These are phyloP conservation scores for Melastoma malabathricum DNA, from an alignment of 345 rosid species.

Conservation along the genomic window DNA sequence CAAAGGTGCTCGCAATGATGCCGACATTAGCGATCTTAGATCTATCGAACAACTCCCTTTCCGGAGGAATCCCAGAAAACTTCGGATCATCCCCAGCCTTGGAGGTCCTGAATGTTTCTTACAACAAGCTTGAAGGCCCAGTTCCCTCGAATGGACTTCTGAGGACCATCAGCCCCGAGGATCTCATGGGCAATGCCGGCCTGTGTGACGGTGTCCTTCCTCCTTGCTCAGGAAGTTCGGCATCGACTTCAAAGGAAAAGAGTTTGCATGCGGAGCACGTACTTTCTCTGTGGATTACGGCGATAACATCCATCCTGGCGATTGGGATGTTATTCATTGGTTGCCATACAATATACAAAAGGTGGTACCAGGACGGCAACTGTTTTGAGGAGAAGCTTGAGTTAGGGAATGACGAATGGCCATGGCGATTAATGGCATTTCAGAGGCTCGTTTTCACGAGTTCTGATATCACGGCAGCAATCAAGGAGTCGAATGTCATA, in stretches of 20 bases:
- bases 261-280: constrained; percentile 40
- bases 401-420: constrained; percentile 57
- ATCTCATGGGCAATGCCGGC: constrained; percentile 54
- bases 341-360: constrained; percentile 31
- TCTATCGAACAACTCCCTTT: constrained; percentile 69
- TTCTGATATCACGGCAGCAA: constrained; percentile 51
- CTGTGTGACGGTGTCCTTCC: constrained; percentile 77
- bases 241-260: constrained; percentile 16
- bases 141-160: constrained; percentile 71
- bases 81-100: constrained; percentile 74
- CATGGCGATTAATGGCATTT: constrained; percentile 88
- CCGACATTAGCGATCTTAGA: constrained; percentile 76
- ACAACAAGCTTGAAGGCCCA: constrained; percentile 69
- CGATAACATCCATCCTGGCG: constrained; percentile 43
- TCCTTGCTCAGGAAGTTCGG: constrained; percentile 42
- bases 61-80: constrained; percentile 59
- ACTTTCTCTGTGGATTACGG: constrained; percentile 49
- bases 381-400: constrained; percentile 39
- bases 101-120: constrained; percentile 67
- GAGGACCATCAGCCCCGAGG: constrained; percentile 64
- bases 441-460: constrained; percentile 78
- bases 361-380: constrained; percentile 37
- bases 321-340: constrained; percentile 31
- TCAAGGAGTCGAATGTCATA: constrained; percentile 67
- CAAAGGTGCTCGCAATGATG: constrained; percentile 55